Conservation (phyloP, 768 basidiomycete genomes). For the Lactarius indigo region DNA sequence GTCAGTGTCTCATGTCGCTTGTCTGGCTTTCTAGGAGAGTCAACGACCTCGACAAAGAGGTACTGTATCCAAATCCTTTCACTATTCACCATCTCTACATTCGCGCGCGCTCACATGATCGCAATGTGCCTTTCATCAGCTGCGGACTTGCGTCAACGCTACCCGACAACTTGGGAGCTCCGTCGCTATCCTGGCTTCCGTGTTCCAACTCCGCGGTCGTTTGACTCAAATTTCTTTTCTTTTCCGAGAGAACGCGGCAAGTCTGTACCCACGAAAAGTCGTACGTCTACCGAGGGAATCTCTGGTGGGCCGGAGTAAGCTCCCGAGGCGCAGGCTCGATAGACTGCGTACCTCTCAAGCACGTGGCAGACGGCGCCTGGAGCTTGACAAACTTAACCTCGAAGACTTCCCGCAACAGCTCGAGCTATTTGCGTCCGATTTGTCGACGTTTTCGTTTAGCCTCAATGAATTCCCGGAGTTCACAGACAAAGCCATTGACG, state of each 20-base stretch:
- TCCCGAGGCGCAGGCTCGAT: constrained; percentile 35
- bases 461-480: constrained; percentile 80
- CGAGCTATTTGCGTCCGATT: constrained; percentile 56
- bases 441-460: constrained; percentile 63
- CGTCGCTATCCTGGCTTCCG: constrained; percentile 71
- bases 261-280: constrained; percentile 70
- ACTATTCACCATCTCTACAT: constrained; percentile 5
- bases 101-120: constrained; percentile 8
- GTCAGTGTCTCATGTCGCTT: constrained; percentile 12
- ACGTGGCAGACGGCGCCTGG: constrained; percentile 47
- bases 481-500: constrained; percentile 66
- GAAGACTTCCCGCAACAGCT: constrained; percentile 68
- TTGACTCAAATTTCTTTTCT: constrained; percentile 65
- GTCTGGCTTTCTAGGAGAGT: constrained; percentile 42
- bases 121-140: constrained; percentile 34
- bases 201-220: constrained; percentile 66
- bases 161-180: constrained; percentile 74
- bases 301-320: constrained; percentile 36
- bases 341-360: constrained; percentile 36
- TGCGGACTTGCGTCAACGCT: constrained; percentile 76
- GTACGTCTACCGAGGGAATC: constrained; percentile 40
- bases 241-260: constrained; percentile 72
- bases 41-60: constrained; percentile 64
- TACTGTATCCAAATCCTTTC: constrained; percentile 28
- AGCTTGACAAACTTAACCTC: constrained; percentile 56